Evolutionary conservation across 768 basidiomycete species (phyloP).

Genomic region (Hysterangium stoloniferum): DNA sequence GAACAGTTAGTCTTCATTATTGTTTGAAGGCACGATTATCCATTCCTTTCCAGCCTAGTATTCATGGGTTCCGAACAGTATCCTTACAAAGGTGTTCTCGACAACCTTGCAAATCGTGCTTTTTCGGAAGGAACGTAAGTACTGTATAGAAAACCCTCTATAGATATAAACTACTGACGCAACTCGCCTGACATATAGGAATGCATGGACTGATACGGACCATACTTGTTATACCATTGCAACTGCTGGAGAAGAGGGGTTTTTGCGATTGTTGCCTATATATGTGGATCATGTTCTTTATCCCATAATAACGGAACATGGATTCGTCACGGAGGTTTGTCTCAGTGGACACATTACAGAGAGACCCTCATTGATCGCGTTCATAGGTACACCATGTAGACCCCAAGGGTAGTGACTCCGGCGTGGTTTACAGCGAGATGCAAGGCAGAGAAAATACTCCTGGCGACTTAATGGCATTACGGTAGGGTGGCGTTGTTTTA

Average conservation of each 20-base stretch:
- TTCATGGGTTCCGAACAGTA: constrained; percentile 96
- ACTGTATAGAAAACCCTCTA: not conserved
- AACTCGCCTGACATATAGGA: no score
- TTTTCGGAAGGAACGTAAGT: constrained; percentile 71
- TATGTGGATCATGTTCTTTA: constrained; percentile 96
- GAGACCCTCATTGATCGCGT: constrained; percentile 18
- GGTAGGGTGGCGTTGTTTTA: constrained; percentile 36
- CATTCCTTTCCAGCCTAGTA: constrained; percentile 46
- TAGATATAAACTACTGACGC: no score
- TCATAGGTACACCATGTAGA: constrained; percentile 89
- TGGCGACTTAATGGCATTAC: constrained; percentile 81
- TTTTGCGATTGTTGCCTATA: constrained; percentile 76
- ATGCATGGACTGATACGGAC: constrained; percentile 96
- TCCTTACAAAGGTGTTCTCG: constrained; percentile 93
- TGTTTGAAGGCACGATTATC: not conserved
- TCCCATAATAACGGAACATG: constrained; percentile 85
- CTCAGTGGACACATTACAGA: not conserved
- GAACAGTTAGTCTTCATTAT: constrained; percentile 68
- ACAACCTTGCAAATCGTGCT: constrained; percentile 89
- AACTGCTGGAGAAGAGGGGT: constrained; percentile 92
- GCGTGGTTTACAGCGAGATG: constrained; percentile 97
- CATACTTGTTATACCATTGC: constrained; percentile 94
- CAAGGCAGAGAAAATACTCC: constrained; percentile 92
- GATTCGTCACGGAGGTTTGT: constrained; percentile 55
- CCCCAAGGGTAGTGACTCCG: constrained; percentile 81